A percentile compares a stretch with the other conserved stretches of the same genome.
phyloP scores from a whole-genome alignment of 2,329 filamentous ascomycete species.

The Colletotrichum shisoi region DNA sequence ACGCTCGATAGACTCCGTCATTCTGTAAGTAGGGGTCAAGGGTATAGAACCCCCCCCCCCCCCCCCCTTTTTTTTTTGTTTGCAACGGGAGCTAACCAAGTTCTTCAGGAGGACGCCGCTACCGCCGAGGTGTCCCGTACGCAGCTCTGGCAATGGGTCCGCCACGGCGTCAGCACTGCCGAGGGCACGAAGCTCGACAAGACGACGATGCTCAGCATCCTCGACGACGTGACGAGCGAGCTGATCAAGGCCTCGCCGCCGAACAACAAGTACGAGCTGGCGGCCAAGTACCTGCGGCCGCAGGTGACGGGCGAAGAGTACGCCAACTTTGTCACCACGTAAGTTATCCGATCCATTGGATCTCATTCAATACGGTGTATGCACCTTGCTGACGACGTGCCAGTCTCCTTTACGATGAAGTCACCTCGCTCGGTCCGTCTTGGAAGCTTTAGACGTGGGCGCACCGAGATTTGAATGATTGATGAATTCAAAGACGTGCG shows the following conservation, averaged over 20 bases:
- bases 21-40: too few relatives aligned
- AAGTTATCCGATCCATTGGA: neutral
- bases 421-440: constrained; percentile 3
- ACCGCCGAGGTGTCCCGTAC: constrained; percentile 86
- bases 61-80: neutral
- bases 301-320: constrained; percentile 37
- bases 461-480: neutral
- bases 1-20: too few relatives aligned
- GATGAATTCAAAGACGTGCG: neutral
- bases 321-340: constrained; percentile 36
- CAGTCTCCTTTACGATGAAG: constrained; percentile 14
- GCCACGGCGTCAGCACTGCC: constrained; percentile 70
- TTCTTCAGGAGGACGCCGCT: constrained; percentile 74
- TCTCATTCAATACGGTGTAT: neutral
- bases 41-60: too few relatives aligned
- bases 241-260: constrained; percentile 29
- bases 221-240: constrained; percentile 63
- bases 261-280: constrained; percentile 39
- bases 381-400: neutral
- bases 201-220: constrained; percentile 76
- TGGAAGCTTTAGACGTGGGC: neutral
- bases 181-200: constrained; percentile 88
- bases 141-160: constrained; percentile 89
- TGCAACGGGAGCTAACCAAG: neutral
- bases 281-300: constrained; percentile 27